These are phyloP conservation scores for Oryza longistaminata DNA, from an alignment of 176 grass and related monocot genomes.

Conservation along the genomic window DNA sequence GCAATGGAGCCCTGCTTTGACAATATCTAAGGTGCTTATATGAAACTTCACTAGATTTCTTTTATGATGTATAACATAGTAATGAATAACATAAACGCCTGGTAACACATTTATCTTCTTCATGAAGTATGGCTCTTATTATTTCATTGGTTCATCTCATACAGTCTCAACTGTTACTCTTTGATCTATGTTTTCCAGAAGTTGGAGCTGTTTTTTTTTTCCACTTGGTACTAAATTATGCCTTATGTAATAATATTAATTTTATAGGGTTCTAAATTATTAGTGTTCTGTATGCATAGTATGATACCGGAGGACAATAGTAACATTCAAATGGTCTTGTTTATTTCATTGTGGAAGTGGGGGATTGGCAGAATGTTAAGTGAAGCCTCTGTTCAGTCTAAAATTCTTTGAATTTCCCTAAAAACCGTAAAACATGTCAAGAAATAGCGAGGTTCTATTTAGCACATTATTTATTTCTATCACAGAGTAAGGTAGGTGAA, in stretches of 20 bases:
- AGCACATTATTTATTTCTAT: not conserved
- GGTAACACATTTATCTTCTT: not conserved
- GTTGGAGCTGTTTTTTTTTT: not conserved
- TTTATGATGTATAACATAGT: not conserved
- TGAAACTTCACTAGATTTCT: not conserved
- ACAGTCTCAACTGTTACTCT: not conserved
- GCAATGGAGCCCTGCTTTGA: slow-evolving; percentile 68
- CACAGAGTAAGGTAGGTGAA: not conserved
- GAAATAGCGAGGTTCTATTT: not conserved
- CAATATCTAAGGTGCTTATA: slow-evolving; percentile 51
- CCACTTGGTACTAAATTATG: not conserved
- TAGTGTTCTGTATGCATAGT: not conserved
- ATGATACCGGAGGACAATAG: not conserved
- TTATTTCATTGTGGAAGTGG: not conserved
- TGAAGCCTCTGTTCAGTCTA: not conserved
- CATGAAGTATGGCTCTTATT: not conserved
- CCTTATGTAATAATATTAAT: not conserved
- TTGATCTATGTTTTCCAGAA: not conserved
- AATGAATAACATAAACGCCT: not conserved
- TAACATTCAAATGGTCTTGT: not conserved
- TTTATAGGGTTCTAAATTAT: not conserved
- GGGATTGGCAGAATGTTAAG: not conserved
- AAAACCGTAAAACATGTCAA: too few relatives aligned
- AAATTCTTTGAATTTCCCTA: not conserved
- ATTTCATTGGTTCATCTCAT: not conserved